Base-by-base conservation (phyloP, 2,329 filamentous ascomycete genomes). In the Albifimbria verrucaria region DNA sequence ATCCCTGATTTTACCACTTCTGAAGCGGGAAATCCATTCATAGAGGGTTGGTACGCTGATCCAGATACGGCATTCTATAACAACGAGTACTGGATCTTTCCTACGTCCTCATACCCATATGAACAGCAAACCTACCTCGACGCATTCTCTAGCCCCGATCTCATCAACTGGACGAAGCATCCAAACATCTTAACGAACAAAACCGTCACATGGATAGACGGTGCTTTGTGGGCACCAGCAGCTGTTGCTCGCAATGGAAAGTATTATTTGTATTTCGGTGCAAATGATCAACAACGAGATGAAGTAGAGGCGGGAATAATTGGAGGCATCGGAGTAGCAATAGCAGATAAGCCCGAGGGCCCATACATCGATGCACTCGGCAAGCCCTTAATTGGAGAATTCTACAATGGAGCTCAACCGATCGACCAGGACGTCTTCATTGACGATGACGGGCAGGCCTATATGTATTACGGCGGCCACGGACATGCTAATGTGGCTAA, bases 231-330 rank as follows among this genome's bases (percentile, higher is more conserved):
- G 77, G 77, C 76, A 2, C 77, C 77, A 0, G 74, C 76, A 1
- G 72, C 77, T 12, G 68, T 75, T 32, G 57, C 57, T 15, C 69
- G 74, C 28, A 67, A 76, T 55, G 73, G 72, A 11, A 73, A 69
- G 41, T 79, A 78, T 60, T 79, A 73, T 57, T 67, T 80, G 50
- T 80, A 80, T 62, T 80, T 79, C 56, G 74, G 68, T 43, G 77
- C 76, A 32, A 79, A 78, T 39, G 77, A 79, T 51, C 73, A 76
- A 44, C 71, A 72, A 64, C 47, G 55, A 22, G 50, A 62, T 46
- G 49, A 53, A 18, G 63, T 78, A 3, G 42, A 21, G 20, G 18
- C 18, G 5, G 42, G 42, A 4, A 22, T 44, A 22, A 68, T 78
- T 20, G 70, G 69, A 3, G 70, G 72, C 24, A 69, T 73, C 47